Percentiles rank a stretch among this genome's conserved stretches.
Evolutionary conservation across 768 basidiomycete genomes (phyloP).

Genomic region (Ephemerocybe angulata): DNA sequence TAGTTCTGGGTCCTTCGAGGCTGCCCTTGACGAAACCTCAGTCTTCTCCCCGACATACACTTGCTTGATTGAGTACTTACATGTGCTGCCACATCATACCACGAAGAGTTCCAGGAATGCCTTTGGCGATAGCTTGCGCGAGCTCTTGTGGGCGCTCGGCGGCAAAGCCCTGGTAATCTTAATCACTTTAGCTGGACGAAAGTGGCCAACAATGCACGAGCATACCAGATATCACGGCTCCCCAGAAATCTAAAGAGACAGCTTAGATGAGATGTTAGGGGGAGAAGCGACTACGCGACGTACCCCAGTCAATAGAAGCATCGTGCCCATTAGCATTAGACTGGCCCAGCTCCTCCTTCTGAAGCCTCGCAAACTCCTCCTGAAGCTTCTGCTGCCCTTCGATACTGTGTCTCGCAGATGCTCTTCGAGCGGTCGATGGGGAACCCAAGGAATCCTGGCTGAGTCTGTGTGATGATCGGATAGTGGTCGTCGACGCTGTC

Average conservation of each 20-base stretch:
- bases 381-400: conserved; percentile 71
- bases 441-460: conserved; percentile 39
- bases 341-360: conserved; percentile 48
- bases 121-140: conserved; percentile 85
- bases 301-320: conserved; percentile 74
- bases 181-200: neutral
- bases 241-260: conserved; percentile 79
- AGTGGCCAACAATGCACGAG: neutral
- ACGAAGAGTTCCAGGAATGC: conserved; percentile 82
- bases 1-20: conserved; percentile 86
- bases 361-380: conserved; percentile 70
- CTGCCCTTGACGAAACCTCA: conserved; percentile 54
- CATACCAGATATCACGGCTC: conserved; percentile 81
- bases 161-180: conserved; percentile 89
- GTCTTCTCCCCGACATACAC: conserved; percentile 5
- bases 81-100: conserved; percentile 98
- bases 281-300: conserved; percentile 17
- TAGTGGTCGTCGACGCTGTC: conserved; percentile 58
- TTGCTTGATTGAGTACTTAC: conserved; percentile 35
- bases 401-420: conserved; percentile 30
- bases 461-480: conserved; percentile 44
- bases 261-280: neutral
- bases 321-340: conserved; percentile 29
- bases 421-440: conserved; percentile 33
- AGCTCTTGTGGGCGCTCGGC: conserved; percentile 72